Base-by-base conservation (phyloP, 768 basidiomycete genomes). In the Pisolithus albus region DNA sequence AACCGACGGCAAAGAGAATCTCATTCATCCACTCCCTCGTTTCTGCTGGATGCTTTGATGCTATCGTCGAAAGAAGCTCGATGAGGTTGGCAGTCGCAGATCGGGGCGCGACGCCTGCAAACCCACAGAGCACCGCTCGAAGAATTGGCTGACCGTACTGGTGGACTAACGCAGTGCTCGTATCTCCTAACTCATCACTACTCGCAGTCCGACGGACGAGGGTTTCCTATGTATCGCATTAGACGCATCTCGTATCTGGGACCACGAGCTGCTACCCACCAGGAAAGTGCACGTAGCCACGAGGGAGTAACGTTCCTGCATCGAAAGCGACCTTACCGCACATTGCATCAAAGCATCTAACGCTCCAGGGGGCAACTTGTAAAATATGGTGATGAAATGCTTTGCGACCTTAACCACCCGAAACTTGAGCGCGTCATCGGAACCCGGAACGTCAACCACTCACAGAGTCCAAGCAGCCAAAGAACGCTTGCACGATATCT, bases 401-500 rank as follows among this genome's bases (percentile, higher is more conserved):
- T 79, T 78, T 4, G 80, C 81, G 40, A 71, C 63, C 71, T 71
- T 19, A 46, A 46, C 42, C 52, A 51, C 3, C n/a, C 5, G 4
- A 23, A 18, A 47, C n/a, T 26, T 47, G 30, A 47, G 26, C 8
- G 24, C 24, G 19, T 54, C n/a, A 50, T 49, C 28, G 46, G 16
- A 15, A 2, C 30, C 15, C 6, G 4, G 36, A 34, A 42, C 26
- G 39, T 40, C 42, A 34, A 40, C 40, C 50, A 72, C 78, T 44
- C 54, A 89, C 88, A 42, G 80, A 77, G 42, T 91, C 88, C 74
- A 88, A 77, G 62, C 83, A 93, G 8, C 76, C 76, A 68, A 94
- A 95, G 66, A 93, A 94, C 23, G 83, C 83, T 62, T 92, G 91
- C 15, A 92, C 89, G 24, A 95, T 80, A 64, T 95, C 93, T 0